Percentiles rank a stretch among this genome's conserved stretches.
phyloP scores from a whole-genome alignment of 768 basidiomycete species.

The Lactarius sp. region DNA sequence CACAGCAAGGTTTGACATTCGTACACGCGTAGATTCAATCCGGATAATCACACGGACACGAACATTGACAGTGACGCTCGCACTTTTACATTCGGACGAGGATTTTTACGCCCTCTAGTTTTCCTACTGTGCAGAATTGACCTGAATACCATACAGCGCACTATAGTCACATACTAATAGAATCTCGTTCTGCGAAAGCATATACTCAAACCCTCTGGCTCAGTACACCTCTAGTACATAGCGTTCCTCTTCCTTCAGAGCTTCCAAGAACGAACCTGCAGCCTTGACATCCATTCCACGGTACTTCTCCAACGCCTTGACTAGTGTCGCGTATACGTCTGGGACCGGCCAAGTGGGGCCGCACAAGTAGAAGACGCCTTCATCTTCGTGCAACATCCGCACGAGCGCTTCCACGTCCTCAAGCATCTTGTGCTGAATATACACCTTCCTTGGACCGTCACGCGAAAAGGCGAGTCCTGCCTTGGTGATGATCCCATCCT shows the following conservation, averaged over 20 bases:
- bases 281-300: conserved; percentile 55
- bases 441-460: conserved; percentile 88
- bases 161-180: not conserved
- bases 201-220: not conserved
- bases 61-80: not conserved
- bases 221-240: conserved; percentile 86
- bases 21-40: not conserved
- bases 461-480: conserved; percentile 96
- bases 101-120: not conserved
- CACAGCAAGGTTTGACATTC: conserved; percentile 13
- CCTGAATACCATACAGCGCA: not conserved
- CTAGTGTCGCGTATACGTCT: conserved; percentile 91
- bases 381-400: conserved; percentile 62
- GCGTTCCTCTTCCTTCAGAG: conserved; percentile 92
- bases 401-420: conserved; percentile 79
- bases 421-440: conserved; percentile 98
- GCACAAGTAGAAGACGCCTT: conserved; percentile 92
- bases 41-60: not conserved
- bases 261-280: conserved; percentile 81
- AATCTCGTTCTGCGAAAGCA: not conserved
- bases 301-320: conserved; percentile 70
- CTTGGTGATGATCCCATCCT: conserved; percentile 77
- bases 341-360: conserved; percentile 99
- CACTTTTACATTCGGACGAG: not conserved
- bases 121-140: not conserved